These are phyloP conservation scores for Boletales sp. DNA, from an alignment of 768 basidiomycete species.

Conservation along the genomic window DNA sequence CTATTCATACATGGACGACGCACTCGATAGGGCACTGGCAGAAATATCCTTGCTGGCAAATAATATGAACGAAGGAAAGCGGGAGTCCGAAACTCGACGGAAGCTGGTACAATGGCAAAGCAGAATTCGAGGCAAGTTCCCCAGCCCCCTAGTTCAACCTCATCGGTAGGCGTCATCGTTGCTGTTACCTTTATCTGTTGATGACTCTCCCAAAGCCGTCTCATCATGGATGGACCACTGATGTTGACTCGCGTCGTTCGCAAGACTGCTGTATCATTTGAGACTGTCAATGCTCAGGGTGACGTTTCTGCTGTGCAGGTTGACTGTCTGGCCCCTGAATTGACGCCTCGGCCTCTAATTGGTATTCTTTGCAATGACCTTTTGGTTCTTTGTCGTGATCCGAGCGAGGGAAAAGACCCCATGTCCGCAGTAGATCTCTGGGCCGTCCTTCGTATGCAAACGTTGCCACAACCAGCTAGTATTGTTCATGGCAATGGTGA, in stretches of 20 bases:
- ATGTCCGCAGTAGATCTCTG: conserved; percentile 82
- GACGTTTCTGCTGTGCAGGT: conserved; percentile 82
- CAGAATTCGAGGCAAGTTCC: conserved; percentile 87
- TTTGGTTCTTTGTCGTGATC: conserved; percentile 86
- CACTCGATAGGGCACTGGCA: conserved; percentile 77
- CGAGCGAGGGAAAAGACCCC: conserved; percentile 75
- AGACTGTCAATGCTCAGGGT: conserved; percentile 73
- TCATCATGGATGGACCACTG: conserved; percentile 90
- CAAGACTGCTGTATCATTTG: conserved; percentile 77
- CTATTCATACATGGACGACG: conserved; percentile 72
- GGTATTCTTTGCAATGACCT: conserved; percentile 92
- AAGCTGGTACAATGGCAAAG: conserved; percentile 90
- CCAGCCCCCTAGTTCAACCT: conserved; percentile 96
- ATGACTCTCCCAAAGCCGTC: conserved; percentile 49
- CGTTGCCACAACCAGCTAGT: conserved; percentile 83
- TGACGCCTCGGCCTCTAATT: conserved; percentile 73
- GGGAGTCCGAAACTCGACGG: conserved; percentile 88
- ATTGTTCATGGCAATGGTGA: conserved; percentile 85
- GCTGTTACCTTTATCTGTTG: background rate
- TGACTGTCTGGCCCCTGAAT: conserved; percentile 84
- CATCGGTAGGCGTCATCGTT: conserved; percentile 61
- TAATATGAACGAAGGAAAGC: conserved; percentile 98
- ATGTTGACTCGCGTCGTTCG: conserved; percentile 87
- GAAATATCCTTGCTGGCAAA: conserved; percentile 88
- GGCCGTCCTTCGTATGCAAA: conserved; percentile 96